Evolutionary conservation across 345 rosid genomes (phyloP), one percentile per base, ranked within the genome.

Genomic region (Erodium maritimum): DNA sequence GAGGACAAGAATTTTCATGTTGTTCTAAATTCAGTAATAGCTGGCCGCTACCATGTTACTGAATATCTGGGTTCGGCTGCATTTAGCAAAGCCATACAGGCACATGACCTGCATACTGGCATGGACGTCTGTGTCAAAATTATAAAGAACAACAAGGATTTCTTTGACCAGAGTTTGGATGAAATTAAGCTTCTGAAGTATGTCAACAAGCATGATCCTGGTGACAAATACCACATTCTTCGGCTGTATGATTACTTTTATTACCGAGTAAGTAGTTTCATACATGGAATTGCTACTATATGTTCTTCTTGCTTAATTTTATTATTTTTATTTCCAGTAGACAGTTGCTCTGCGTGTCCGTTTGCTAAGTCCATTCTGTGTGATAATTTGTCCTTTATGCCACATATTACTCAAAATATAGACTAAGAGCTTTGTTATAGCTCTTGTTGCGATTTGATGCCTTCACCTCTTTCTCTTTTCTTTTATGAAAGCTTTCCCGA

Each of bases 11-110:
- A 90, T 74, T 94, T 94, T 62, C 90, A 90, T 65, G 99, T 90
- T 65, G 93, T 90, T 65, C 61, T 94, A 53, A 94, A 94, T 71
- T 94, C 97, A 55, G 95, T 94, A 16, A 73, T 94, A 52, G 97
- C 99, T 64, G 97, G 99, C 63, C 87, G 96, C 23, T 94, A 90
- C 73, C 99, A 94, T 73, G 96, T 94, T 57, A 94, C 99, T 0
- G 99, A 94, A 80, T 90, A 87, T 75, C 95, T 94, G 73, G 99
- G 99, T 55, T 94, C 99, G 13, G 99, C 99, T 62, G 99, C 99
- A 29, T 94, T 93, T 66, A 94, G 99, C 68, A 94, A 94, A 75
- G 97, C 99, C 74, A 85, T 94, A 71, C 99, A 94, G 79, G 97
- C 99, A 20, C 99, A 94, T 79, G 99, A 94, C 69, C 81, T 94